Evolutionary conservation across 164 flowering plant genomes (phyloP).

Genomic region (Magnolia changhungtana): DNA sequence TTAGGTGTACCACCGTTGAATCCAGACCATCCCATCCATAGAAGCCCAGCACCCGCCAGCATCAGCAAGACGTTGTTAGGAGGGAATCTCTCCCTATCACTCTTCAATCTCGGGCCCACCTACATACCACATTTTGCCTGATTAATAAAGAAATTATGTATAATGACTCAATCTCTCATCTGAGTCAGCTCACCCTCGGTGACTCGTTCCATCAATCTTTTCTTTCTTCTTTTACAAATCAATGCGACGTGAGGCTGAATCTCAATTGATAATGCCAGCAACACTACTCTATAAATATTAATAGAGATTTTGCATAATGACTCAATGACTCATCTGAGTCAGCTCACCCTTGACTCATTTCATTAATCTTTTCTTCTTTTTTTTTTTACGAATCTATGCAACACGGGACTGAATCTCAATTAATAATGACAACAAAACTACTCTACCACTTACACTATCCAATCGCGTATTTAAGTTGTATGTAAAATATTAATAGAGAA

Average conservation of each 20-base stretch:
- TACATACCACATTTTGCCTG: slow-evolving; percentile 5
- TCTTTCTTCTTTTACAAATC: neutral
- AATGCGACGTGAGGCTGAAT: too few species aligned
- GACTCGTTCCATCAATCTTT: neutral
- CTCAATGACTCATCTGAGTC: neutral
- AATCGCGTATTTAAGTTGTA: too few species aligned
- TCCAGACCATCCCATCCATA: slow-evolving; percentile 78
- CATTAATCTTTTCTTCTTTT: neutral
- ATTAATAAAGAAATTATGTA: neutral
- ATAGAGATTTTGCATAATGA: too few species aligned
- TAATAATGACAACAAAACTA: too few species aligned
- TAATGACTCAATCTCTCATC: too few species aligned
- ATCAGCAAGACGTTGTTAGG: slow-evolving; percentile 67
- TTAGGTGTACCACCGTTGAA: slow-evolving; percentile 68
- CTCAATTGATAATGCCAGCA: too few species aligned
- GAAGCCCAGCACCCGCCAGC: slow-evolving; percentile 65
- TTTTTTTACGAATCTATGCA: too few species aligned
- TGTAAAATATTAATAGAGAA: too few species aligned
- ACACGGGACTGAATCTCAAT: too few species aligned
- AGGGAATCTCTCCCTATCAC: slow-evolving; percentile 56
- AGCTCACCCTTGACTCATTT: neutral
- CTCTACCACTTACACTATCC: too few species aligned
- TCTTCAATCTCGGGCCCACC: slow-evolving; percentile 62
- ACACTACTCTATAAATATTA: neutral
- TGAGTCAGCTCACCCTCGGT: neutral